A percentile compares a stretch with the other conserved stretches of the same genome.
Conservation (phyloP, 768 basidiomycete species). For the Calocera viscosa region DNA sequence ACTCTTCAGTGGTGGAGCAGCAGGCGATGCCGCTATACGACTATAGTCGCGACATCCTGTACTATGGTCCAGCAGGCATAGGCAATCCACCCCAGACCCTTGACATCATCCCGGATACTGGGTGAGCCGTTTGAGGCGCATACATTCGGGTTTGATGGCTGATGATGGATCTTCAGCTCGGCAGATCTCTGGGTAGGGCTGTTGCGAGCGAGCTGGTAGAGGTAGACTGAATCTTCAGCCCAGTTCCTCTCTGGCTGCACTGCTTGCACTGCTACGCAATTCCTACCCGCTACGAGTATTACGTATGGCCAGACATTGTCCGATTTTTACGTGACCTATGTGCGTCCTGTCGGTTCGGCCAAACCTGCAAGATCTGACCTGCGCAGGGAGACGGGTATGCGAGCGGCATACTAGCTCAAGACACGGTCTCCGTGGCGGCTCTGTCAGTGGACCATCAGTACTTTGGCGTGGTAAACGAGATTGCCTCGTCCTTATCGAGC, state of each 20-base stretch:
- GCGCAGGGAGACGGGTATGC: slow-evolving; percentile 43
- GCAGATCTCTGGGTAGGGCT: slow-evolving; percentile 46
- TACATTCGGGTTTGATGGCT: not conserved
- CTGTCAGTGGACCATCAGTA: slow-evolving; percentile 37
- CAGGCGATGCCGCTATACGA: slow-evolving; percentile 29
- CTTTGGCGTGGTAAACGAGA: slow-evolving; percentile 42
- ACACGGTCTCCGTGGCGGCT: slow-evolving; percentile 39
- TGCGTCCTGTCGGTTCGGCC: slow-evolving; percentile 20
- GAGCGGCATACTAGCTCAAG: slow-evolving; percentile 37
- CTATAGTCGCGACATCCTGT: slow-evolving; percentile 35
- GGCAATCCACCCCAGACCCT: slow-evolving; percentile 45
- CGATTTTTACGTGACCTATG: slow-evolving; percentile 37
- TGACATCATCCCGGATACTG: slow-evolving; percentile 54
- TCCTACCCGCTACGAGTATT: slow-evolving; percentile 30
- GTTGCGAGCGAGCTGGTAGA: not conserved
- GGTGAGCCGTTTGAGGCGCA: slow-evolving; percentile 20
- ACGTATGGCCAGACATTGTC: slow-evolving; percentile 29
- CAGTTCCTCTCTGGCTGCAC: slow-evolving; percentile 22
- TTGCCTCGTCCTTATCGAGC: slow-evolving; percentile 39
- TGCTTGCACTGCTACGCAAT: slow-evolving; percentile 35
- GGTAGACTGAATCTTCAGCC: not conserved
- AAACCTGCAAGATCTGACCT: not conserved
- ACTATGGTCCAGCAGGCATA: slow-evolving; percentile 38
- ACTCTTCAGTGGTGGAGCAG: not conserved
- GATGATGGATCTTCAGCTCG: slow-evolving; percentile 24